Base-by-base conservation (phyloP, 2,329 filamentous ascomycete genomes). In the Parascedosporium putredinis region DNA sequence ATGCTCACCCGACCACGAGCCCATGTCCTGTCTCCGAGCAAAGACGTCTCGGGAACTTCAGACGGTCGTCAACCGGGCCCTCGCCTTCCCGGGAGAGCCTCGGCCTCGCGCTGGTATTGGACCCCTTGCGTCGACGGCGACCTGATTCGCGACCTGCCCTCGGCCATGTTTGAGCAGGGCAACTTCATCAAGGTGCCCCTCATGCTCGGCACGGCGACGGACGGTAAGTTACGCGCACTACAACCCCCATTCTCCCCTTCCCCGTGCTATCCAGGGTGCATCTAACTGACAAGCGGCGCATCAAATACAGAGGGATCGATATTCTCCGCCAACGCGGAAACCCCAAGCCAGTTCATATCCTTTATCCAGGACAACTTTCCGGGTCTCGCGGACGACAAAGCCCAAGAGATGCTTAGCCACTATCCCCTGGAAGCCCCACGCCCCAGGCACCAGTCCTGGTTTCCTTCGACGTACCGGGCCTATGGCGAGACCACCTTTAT, bases 341-440 rank as follows among this genome's bases (percentile, higher is more conserved):
- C 61, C 1, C 47, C 59, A 0, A 59, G 57, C 5, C 61, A 69
- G 9, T 60, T 73, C 45, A 51, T 57, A 34, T 50, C 53, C 16
- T 76, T 75, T 57, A 56, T 77, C 45, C 58, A 58, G 14, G 65
- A 70, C 57, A 75, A 76, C 60, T 76, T 71, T 56, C 73, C 73
- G 1, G 54, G 58, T 9, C 65, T 76, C 25, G 66, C 60, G 16
- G 12, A 54, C 14, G 53, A 62, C 43, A 63, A 72, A 44, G 62
- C 65, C 2, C 51, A 60, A 12, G 54, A 55, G 27, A 65, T 75
- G 42, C 51, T 66, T 2, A 52, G 57, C 4, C 55, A 57, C n/a
- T 76, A 76, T 53, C 68, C 72, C 2, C 55, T 59, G 1, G 56
- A 62, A 25, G 38, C 60, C 1, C 42, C 60, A 2, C 46, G 71